Percentiles rank a stretch among this genome's conserved stretches.
phyloP scores from a whole-genome alignment of 2,329 filamentous ascomycete species.

The Microascus cirrosus region DNA sequence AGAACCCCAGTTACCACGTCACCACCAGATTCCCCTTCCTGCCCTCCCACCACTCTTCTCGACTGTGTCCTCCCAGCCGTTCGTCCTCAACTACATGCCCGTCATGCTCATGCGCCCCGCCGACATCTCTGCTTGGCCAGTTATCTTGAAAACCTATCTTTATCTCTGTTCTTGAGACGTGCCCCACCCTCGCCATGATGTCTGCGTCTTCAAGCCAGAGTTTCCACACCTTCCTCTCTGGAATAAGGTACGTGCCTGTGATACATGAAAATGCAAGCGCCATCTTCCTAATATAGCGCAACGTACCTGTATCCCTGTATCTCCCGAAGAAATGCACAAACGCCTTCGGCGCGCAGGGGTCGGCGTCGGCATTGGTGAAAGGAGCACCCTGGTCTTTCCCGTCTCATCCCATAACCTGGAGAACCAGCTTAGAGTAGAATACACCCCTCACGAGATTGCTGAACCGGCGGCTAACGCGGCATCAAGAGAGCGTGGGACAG shows the following conservation, averaged over 20 bases:
- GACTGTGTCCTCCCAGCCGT: no score
- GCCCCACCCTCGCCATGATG: no score
- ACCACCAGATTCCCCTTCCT: no score
- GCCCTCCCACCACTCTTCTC: no score
- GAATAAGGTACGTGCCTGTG: not conserved
- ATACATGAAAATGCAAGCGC: not conserved
- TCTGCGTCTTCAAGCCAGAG: not conserved
- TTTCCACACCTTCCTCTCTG: not conserved
- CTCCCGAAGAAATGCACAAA: not conserved
- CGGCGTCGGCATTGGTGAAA: not conserved
- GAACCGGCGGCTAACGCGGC: not conserved
- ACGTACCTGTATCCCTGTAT: not conserved
- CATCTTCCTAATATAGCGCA: not conserved
- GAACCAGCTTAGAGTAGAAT: not conserved
- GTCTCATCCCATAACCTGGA: not conserved
- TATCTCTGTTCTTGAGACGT: no score
- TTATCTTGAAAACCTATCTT: no score
- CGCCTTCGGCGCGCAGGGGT: not conserved
- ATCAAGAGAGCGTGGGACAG: not conserved
- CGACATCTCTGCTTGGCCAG: no score
- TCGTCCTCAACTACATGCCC: no score
- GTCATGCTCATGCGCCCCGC: no score
- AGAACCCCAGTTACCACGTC: no score
- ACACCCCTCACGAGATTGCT: not conserved
- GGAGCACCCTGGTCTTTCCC: not conserved